phyloP scores from a whole-genome alignment of 164 flowering plant genomes.

The Aristolochia fimbriata region DNA sequence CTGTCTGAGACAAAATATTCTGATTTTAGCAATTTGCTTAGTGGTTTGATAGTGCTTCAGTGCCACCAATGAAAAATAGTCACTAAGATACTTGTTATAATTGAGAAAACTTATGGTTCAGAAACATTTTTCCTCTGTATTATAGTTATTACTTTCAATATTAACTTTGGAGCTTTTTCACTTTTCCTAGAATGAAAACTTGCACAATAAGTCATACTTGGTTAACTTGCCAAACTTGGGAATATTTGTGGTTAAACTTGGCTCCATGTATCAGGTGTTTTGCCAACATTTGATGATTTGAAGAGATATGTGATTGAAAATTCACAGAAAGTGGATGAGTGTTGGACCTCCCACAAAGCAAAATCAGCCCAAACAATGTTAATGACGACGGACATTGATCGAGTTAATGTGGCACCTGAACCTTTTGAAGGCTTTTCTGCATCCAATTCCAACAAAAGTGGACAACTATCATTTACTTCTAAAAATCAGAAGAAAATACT shows the following conservation, averaged over 20 bases:
- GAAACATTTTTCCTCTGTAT: too few relatives aligned
- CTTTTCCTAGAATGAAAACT: too few relatives aligned
- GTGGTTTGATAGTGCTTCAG: too few relatives aligned
- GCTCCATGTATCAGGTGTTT: slow-evolving; percentile 33
- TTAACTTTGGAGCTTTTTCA: too few relatives aligned
- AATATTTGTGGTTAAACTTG: slow-evolving; percentile 3
- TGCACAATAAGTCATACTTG: background rate
- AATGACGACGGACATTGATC: slow-evolving; percentile 11
- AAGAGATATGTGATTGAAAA: slow-evolving; percentile 31
- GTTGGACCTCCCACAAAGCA: slow-evolving; percentile 33
- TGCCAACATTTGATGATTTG: slow-evolving; percentile 51
- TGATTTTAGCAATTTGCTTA: too few relatives aligned
- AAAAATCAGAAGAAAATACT: slow-evolving; percentile 15
- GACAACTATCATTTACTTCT: slow-evolving; percentile 5
- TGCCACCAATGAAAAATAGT: too few relatives aligned
- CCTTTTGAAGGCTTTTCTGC: slow-evolving; percentile 8
- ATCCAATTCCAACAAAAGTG: slow-evolving; percentile 11
- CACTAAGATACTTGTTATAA: too few relatives aligned
- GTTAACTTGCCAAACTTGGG: background rate
- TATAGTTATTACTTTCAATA: too few relatives aligned
- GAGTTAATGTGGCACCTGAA: slow-evolving; percentile 5
- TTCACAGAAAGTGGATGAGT: slow-evolving; percentile 17
- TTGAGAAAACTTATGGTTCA: too few relatives aligned
- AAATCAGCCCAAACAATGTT: slow-evolving; percentile 32
- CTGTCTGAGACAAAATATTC: too few relatives aligned